Conservation (phyloP, 768 basidiomycete species). For the Serendipita sp. region DNA sequence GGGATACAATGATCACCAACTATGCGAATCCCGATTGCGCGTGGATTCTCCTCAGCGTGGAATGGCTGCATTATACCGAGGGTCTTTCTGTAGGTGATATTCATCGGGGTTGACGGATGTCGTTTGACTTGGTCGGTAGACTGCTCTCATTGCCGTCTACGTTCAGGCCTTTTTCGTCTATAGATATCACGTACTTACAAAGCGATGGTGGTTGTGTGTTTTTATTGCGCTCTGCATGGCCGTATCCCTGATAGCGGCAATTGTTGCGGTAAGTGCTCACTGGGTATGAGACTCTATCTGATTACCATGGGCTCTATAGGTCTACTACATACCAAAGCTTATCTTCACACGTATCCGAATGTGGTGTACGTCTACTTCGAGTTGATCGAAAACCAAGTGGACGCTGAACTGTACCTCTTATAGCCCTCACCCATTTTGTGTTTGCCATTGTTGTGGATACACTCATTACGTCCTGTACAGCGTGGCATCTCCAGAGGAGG, state of each 20-base stretch:
- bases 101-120: background rate
- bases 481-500: background rate
- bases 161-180: background rate
- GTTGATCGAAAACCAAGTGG: background rate
- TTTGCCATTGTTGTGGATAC: background rate
- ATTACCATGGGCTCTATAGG: background rate
- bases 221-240: background rate
- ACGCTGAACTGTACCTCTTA: background rate
- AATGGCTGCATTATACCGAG: background rate
- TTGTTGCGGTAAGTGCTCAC: background rate
- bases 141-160: background rate
- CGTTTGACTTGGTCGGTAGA: background rate
- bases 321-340: background rate
- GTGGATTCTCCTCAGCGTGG: background rate
- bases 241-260: background rate
- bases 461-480: background rate
- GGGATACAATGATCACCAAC: background rate
- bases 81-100: background rate
- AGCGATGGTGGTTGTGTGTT: background rate
- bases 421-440: background rate
- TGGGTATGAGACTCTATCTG: background rate
- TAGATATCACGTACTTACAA: background rate
- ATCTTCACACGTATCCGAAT: background rate
- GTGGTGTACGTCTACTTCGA: background rate
- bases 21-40: background rate